These are phyloP conservation scores for Leccinum incarnatum DNA, from an alignment of 768 basidiomycete genomes.

Conservation along the genomic window DNA sequence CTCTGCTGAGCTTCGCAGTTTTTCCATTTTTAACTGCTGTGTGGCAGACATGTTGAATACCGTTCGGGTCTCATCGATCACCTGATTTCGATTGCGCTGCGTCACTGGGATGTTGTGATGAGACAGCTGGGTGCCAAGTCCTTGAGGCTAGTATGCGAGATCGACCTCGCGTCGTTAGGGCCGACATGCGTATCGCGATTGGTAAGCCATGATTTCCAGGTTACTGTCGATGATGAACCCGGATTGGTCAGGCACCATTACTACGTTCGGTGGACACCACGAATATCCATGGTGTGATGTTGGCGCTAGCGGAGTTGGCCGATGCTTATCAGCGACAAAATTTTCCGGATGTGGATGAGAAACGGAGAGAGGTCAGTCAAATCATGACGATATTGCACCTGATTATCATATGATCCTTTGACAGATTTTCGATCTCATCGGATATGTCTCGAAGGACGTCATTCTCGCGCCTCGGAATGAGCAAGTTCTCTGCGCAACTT, in stretches of 20 bases:
- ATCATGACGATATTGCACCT: not conserved
- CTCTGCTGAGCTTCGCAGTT: conserved; percentile 3
- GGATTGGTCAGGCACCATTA: conserved; percentile 45
- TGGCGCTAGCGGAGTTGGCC: conserved; percentile 71
- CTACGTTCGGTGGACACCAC: conserved; percentile 61
- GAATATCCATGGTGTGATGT: conserved; percentile 81
- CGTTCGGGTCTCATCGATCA: conserved; percentile 67
- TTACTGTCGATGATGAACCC: conserved; percentile 12
- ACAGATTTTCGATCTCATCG: conserved; percentile 67
- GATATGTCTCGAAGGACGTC: conserved; percentile 52
- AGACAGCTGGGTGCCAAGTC: conserved; percentile 76
- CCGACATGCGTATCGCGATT: conserved; percentile 47
- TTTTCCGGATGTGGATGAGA: conserved; percentile 33
- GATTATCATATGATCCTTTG: not conserved
- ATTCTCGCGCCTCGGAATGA: conserved; percentile 69
- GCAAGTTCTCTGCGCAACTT: conserved; percentile 67
- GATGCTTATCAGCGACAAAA: conserved; percentile 44
- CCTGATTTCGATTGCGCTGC: conserved; percentile 65
- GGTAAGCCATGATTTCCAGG: conserved; percentile 41
- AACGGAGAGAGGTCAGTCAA: conserved; percentile 44
- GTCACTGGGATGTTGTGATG: conserved; percentile 89
- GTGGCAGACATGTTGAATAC: conserved; percentile 73
- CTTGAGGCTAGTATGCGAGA: conserved; percentile 61
- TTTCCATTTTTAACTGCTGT: conserved; percentile 9
- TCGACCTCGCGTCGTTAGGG: conserved; percentile 55